Evolutionary conservation across 345 rosid species (phyloP), one percentile per base, ranked within the genome.

Genomic region (Salix udensis): DNA sequence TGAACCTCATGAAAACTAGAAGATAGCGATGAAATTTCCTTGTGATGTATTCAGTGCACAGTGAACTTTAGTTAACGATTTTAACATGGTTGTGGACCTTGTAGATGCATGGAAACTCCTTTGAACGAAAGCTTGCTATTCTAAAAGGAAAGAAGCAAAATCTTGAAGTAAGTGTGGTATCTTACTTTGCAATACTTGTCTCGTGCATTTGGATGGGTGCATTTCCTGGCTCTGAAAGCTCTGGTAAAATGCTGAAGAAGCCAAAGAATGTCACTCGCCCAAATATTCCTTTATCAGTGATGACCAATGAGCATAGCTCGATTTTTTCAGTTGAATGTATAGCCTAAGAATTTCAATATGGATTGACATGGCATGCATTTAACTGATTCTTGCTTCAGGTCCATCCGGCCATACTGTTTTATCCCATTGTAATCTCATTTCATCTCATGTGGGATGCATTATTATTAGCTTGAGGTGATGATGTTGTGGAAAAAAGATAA

Each of bases 61-160:
- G 28, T 19, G 26, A 52, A 40, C 28, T 71, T 53, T 53, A 36
- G 73, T 75, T 50, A 37, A 62, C 5, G n/a, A 24, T 75, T 80
- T 65, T 73, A 60, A 65, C 71, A 21, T 42, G 70, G 53, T 71
- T 76, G 67, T 76, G 65, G 67, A 28, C 39, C 24, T 77, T 83
- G 80, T 81, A 91, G 97, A 83, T 90, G 92, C 91, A 78, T 70
- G 97, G 98, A 42, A 94, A 94, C 87, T 94, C 98, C 46, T 94
- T 90, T 86, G 92, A 94, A 82, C 80, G 95, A 86, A 94, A 90
- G 86, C 97, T 94, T 61, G 88, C 97, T 70, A 75, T 85, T 74
- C 76, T 93, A 71, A 91, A 90, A 81, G 94, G 90, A 74, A 85
- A 83, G 72, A 76, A 78, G 40, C 75, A 84, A 79, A 74, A 31